These are phyloP conservation scores for Glycine soja DNA, from an alignment of 306 rosid species.

Conservation along the genomic window DNA sequence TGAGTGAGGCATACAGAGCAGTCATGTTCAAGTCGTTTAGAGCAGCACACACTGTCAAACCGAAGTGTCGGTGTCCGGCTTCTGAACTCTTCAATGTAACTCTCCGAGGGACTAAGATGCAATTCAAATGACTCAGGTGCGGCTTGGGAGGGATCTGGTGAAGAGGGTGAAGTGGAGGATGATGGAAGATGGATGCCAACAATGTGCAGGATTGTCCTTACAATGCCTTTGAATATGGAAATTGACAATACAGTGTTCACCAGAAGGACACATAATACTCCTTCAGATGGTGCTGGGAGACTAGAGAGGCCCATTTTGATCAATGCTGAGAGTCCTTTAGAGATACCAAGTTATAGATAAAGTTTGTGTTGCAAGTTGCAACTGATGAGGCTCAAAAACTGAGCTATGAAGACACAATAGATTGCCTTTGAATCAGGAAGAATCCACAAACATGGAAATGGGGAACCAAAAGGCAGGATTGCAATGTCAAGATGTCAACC, in stretches of 20 bases:
- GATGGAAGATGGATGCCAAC: constrained; percentile 73
- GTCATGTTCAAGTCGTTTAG: constrained; percentile 60
- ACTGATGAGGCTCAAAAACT: constrained; percentile 40
- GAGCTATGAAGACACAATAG: constrained; percentile 1
- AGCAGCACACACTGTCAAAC: constrained; percentile 56
- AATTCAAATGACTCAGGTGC: constrained; percentile 59
- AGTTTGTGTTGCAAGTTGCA: not conserved
- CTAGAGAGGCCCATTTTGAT: constrained; percentile 85
- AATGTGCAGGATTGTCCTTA: constrained; percentile 72
- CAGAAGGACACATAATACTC: constrained; percentile 72
- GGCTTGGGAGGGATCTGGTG: constrained; percentile 53
- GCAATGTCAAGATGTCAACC: constrained; percentile 25
- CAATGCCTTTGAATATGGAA: constrained; percentile 78
- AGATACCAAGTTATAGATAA: constrained; percentile 5
- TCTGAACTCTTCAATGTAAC: constrained; percentile 67
- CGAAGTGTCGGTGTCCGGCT: constrained; percentile 62
- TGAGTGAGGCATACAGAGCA: constrained; percentile 81
- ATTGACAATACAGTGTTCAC: constrained; percentile 80
- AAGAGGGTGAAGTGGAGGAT: constrained; percentile 50
- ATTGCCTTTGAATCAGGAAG: constrained; percentile 41
- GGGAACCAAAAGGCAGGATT: constrained; percentile 2
- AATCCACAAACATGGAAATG: constrained; percentile 34
- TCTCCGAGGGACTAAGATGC: constrained; percentile 53
- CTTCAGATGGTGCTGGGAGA: constrained; percentile 96
- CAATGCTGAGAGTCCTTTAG: constrained; percentile 20